phyloP scores from a whole-genome alignment of 2,329 filamentous ascomycete species.

The Monilinia aucupariae region DNA sequence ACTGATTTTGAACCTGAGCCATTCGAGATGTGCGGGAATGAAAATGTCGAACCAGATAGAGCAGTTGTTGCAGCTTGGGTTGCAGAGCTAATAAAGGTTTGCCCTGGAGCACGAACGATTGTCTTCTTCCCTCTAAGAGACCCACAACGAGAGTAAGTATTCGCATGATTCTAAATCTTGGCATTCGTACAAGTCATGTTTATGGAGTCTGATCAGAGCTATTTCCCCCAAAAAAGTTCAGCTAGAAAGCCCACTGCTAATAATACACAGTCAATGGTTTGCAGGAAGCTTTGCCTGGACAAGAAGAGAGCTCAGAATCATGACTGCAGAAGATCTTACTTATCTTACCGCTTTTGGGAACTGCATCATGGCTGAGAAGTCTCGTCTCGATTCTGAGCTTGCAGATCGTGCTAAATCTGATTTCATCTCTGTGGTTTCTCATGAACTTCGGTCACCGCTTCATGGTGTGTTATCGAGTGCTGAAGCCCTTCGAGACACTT shows the following conservation, averaged over 20 bases:
- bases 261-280: slow-evolving; percentile 38
- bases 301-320: slow-evolving; percentile 38
- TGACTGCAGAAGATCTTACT: slow-evolving; percentile 43
- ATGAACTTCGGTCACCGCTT: slow-evolving; percentile 55
- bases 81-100: slow-evolving; percentile 29
- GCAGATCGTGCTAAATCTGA: slow-evolving; percentile 45
- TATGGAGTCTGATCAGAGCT: neutral
- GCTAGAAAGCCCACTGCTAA: neutral
- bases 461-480: slow-evolving; percentile 52
- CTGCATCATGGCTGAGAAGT: slow-evolving; percentile 52
- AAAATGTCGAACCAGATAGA: slow-evolving; percentile 8
- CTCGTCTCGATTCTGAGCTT: slow-evolving; percentile 41
- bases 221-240: neutral
- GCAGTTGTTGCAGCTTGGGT: slow-evolving; percentile 16
- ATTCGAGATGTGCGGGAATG: slow-evolving; percentile 2
- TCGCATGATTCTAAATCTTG: neutral
- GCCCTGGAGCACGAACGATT: slow-evolving; percentile 41
- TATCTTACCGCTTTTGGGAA: slow-evolving; percentile 47
- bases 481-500: slow-evolving; percentile 47
- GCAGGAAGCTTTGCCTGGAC: slow-evolving; percentile 47
- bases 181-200: neutral
- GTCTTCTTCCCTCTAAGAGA: slow-evolving; percentile 46
- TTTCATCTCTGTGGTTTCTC: slow-evolving; percentile 54
- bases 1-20: neutral
- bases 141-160: slow-evolving; percentile 34